Conservation (phyloP, 148 eudicot genomes). For the Amaranthus palmeri region DNA sequence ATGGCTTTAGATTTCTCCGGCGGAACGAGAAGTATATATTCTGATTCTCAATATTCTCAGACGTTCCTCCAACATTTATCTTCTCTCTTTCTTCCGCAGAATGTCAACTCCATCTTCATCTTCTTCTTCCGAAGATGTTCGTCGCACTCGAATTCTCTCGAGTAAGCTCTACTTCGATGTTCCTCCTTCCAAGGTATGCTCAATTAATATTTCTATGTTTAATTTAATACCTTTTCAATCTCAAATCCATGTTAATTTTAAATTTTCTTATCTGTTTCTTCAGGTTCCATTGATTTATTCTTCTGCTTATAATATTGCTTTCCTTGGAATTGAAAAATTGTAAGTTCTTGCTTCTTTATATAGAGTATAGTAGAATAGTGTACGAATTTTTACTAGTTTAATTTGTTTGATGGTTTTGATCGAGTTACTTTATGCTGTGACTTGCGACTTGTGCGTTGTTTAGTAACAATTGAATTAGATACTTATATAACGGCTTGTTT, state of each 20-base stretch:
- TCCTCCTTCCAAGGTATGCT: constrained; percentile 52
- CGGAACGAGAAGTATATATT: too few species aligned
- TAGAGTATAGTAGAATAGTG: too few species aligned
- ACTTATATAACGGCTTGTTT: too few species aligned
- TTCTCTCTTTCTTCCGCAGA: not conserved
- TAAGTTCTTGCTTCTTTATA: constrained; percentile 25
- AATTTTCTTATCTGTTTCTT: constrained; percentile 2
- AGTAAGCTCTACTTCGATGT: constrained; percentile 84
- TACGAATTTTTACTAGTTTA: not conserved
- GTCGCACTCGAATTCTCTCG: constrained; percentile 63
- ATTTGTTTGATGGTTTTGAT: not conserved
- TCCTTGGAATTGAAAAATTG: constrained; percentile 87
- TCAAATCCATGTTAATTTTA: not conserved
- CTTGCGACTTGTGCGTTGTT: not conserved
- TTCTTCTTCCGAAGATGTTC: constrained; percentile 29
- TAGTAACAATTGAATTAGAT: too few species aligned
- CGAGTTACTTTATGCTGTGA: not conserved
- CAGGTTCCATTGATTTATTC: constrained; percentile 90
- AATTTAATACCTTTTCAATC: not conserved
- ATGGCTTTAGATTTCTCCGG: too few species aligned
- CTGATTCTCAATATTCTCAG: too few species aligned
- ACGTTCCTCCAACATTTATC: not conserved
- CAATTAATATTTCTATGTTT: not conserved
- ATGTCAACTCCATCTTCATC: constrained; percentile 26
- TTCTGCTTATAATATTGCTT: constrained; percentile 64